A percentile compares a stretch with the other conserved stretches of the same genome.
These are phyloP conservation scores for Ceratonia siliqua DNA, from an alignment of 306 rosid genomes.

Conservation along the genomic window DNA sequence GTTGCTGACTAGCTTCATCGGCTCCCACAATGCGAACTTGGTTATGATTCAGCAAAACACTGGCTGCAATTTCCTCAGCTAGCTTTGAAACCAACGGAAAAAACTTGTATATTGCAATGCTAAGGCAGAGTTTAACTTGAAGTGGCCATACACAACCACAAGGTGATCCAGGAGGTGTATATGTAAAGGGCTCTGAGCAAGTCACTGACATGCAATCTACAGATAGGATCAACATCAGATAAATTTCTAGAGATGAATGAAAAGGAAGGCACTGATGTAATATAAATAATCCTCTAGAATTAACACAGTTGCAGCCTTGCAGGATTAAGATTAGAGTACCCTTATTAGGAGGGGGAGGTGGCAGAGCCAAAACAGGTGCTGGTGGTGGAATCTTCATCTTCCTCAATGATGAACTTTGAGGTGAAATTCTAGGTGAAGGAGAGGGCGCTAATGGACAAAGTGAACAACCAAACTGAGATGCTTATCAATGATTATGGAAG, in stretches of 20 bases:
- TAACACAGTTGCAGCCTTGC: neutral
- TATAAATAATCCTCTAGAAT: conserved; percentile 8
- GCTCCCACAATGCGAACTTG: conserved; percentile 98
- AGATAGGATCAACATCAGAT: conserved; percentile 27
- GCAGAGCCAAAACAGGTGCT: conserved; percentile 58
- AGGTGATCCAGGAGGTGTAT: conserved; percentile 75
- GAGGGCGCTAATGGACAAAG: conserved; percentile 56
- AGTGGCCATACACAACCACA: conserved; percentile 93
- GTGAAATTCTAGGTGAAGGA: conserved; percentile 64
- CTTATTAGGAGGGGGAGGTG: conserved; percentile 92
- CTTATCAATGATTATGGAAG: conserved; percentile 21
- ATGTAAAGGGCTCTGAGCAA: conserved; percentile 87
- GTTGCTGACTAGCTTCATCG: conserved; percentile 73
- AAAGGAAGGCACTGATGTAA: neutral
- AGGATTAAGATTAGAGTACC: conserved; percentile 47
- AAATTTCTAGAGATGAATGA: conserved; percentile 23
- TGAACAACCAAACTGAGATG: conserved; percentile 29
- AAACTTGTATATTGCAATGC: conserved; percentile 69
- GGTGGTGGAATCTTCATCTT: conserved; percentile 66
- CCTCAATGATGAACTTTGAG: conserved; percentile 55
- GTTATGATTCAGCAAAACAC: conserved; percentile 63
- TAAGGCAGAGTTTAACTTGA: conserved; percentile 70
- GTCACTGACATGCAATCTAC: conserved; percentile 71
- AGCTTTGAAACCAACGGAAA: conserved; percentile 75
- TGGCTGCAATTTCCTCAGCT: conserved; percentile 76